phyloP scores from a whole-genome alignment of 116 monocot genomes.

The Iris pallida region DNA sequence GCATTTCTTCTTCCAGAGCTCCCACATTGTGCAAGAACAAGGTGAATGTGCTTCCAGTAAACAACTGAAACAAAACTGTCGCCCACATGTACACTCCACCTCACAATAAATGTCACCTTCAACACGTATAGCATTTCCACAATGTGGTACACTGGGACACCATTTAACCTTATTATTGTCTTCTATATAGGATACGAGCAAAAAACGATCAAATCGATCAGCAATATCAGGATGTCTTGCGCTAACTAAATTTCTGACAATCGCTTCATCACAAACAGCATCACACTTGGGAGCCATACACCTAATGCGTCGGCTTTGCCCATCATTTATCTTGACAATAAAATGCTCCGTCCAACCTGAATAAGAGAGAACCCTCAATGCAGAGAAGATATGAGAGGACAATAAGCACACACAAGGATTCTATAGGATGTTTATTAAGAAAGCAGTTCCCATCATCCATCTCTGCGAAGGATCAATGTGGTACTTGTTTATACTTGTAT shows the following conservation, averaged over 20 bases:
- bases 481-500: no score
- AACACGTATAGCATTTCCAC: conserved; percentile 46
- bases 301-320: conserved; percentile 27
- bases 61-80: conserved; percentile 40
- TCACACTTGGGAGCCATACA: conserved; percentile 42
- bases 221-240: conserved; percentile 26
- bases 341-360: conserved; percentile 48
- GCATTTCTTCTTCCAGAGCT: conserved; percentile 33
- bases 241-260: conserved; percentile 29
- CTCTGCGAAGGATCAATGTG: no score
- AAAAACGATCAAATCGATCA: conserved; percentile 31
- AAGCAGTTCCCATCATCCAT: no score
- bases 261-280: conserved; percentile 43
- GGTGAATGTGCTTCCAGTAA: conserved; percentile 37
- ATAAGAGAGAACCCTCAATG: neutral
- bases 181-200: conserved; percentile 47
- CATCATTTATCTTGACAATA: conserved; percentile 30
- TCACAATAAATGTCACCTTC: conserved; percentile 33
- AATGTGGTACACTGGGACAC: conserved; percentile 53
- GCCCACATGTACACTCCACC: conserved; percentile 41
- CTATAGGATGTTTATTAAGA: no score
- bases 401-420: neutral
- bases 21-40: conserved; percentile 47
- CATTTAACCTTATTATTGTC: conserved; percentile 43
- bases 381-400: neutral